Conservation (phyloP, 2,329 filamentous ascomycete species). For the Pseudocercospora eumusae region DNA sequence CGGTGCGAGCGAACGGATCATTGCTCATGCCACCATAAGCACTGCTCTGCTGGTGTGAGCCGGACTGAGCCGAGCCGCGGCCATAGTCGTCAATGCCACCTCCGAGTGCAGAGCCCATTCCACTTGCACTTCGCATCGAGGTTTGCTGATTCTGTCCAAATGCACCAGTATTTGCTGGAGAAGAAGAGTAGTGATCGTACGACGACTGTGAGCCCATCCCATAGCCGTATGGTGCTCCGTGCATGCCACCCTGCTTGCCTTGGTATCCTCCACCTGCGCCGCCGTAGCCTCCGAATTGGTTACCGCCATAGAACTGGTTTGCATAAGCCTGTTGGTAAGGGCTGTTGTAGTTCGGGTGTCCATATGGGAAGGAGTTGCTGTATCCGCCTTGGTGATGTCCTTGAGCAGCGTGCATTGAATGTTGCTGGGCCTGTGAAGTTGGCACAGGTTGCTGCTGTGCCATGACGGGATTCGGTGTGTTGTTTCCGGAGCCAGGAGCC, state of each 20-base stretch:
- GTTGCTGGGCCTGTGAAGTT: slow-evolving; percentile 47
- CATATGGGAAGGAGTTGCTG: slow-evolving; percentile 58
- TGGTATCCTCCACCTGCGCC: slow-evolving; percentile 52
- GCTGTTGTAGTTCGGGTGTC: slow-evolving; percentile 61
- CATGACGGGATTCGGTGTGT: slow-evolving; percentile 79
- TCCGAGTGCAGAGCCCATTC: slow-evolving; percentile 39
- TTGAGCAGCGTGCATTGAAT: slow-evolving; percentile 39
- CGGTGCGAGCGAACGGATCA: slow-evolving; percentile 61
- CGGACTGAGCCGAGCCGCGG: slow-evolving; percentile 55
- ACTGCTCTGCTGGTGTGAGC: slow-evolving; percentile 56
- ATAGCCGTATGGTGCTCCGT: slow-evolving; percentile 64
- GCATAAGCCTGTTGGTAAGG: slow-evolving; percentile 65
- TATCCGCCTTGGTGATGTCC: slow-evolving; percentile 51
- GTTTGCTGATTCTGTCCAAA: slow-evolving; percentile 48
- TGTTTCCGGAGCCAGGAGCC: slow-evolving; percentile 81
- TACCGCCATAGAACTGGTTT: slow-evolving; percentile 60
- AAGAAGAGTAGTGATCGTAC: slow-evolving; percentile 64
- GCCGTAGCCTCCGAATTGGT: slow-evolving; percentile 48
- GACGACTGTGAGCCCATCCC: slow-evolving; percentile 57
- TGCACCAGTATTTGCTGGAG: slow-evolving; percentile 60
- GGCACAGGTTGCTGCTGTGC: slow-evolving; percentile 53
- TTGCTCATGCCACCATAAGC: slow-evolving; percentile 54
- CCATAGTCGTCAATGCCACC: slow-evolving; percentile 61
- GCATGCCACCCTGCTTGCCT: slow-evolving; percentile 58
- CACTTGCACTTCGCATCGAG: slow-evolving; percentile 51